Base-by-base conservation (phyloP, 2,329 filamentous ascomycete genomes). In the Pseudogymnoascus sp. region DNA sequence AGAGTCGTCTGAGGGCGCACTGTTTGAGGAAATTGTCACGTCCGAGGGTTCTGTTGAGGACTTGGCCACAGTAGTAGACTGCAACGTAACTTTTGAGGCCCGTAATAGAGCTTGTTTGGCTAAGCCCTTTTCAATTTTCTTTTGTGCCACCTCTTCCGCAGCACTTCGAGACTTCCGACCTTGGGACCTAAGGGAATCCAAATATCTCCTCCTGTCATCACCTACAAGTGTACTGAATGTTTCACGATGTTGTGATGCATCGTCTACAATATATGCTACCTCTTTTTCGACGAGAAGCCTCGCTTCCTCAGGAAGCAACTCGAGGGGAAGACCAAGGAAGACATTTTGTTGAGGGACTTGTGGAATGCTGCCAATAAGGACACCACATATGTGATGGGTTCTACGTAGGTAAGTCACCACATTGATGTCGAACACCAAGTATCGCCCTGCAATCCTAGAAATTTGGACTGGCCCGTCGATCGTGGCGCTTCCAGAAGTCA, bases 321-420 rank as follows among this genome's bases (percentile, higher is more conserved):
- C 89, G 27, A 97, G 78, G 2, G 94, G 94, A 59, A 97, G 78
- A 51, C 92, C 91, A 63, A 93, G 83, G 73, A 97, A 97, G 63
- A 96, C 84, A 76, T 96, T 97, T 76, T 99, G 94, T 69, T 95
- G 93, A 5, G 92, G 92, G 63, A 91, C 88, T 75, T 97, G 92
- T 1, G 94, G 93, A 31, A 96, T 85, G 6, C 90, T 92, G 63
- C 94, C 94, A 64, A 90, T 87, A 62, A 96, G 81, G 33, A 94
- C 88, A 66, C 92, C 92, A 71, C 89, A 92, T 69, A 96, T 91
- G 73, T 91, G 87, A 77, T 96, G 84, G 69, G 85, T 80, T 65
- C 90, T 86, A 67, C 94, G 89, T 65, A 96, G 80, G 73, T 88
- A 83, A 69, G 89, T 86, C 64, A 92, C 88, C 66, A 87, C 85